These are phyloP conservation scores for Rhododendron kiyosumense DNA, from an alignment of 148 eudicot species.

Conservation along the genomic window DNA sequence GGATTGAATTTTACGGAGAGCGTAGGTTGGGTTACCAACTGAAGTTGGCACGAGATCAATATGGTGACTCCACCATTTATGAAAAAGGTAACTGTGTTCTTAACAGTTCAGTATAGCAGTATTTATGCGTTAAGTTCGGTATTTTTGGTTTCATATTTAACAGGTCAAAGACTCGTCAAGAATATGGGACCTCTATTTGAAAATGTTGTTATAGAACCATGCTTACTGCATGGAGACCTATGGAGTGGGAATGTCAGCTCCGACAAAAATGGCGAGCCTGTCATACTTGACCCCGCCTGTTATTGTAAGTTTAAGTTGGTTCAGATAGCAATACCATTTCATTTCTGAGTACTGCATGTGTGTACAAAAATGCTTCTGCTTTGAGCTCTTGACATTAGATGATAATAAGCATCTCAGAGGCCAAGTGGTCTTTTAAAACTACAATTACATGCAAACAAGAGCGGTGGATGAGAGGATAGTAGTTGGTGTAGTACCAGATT, in stretches of 20 bases:
- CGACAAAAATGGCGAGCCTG: constrained; percentile 85
- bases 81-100: constrained; percentile 60
- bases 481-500: background rate
- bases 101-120: background rate
- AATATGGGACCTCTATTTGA: constrained; percentile 73
- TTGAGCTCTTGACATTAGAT: background rate
- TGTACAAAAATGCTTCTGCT: background rate
- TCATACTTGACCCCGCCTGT: constrained; percentile 96
- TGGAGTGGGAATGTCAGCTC: constrained; percentile 97
- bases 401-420: background rate
- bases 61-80: constrained; percentile 82
- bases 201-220: constrained; percentile 70
- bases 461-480: background rate
- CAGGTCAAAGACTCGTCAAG: constrained; percentile 79
- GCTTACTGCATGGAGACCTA: constrained; percentile 91
- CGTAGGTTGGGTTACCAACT: constrained; percentile 89
- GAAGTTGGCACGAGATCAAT: constrained; percentile 71
- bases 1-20: constrained; percentile 83
- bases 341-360: background rate
- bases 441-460: background rate
- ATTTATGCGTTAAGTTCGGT: background rate
- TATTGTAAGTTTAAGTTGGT: constrained; percentile 64
- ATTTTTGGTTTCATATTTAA: constrained; percentile 10
- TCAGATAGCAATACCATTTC: constrained; percentile 6
- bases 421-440: background rate